Base-by-base conservation (phyloP, 805 yeast species). In the Kregervanrija fluxuum region DNA sequence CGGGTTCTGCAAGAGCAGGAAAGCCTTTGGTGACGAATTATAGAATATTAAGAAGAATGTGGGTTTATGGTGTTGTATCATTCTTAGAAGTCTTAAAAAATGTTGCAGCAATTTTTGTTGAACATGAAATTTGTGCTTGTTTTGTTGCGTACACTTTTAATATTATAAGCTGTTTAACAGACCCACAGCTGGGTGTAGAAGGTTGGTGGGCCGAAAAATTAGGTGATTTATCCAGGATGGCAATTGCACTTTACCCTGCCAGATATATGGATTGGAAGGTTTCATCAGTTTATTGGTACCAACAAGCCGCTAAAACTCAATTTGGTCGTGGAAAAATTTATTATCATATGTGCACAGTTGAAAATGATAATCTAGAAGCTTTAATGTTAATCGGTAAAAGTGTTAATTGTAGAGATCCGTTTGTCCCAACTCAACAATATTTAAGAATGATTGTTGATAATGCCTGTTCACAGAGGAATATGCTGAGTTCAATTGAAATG, bases 41-140 rank as follows among this genome's bases (percentile, higher is more conserved):
- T 60, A 79, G 88, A 60, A 83, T 85, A 37, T 85, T 86, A 33
- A 70, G 91, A 54, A 68, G 93, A 53, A 70, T 85, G 69, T 85
- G 93, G 93, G 90, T 85, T 8, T 85, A 85, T 60, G 95, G 95
- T 22, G 79, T 86, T 11, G 90, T 85, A 12, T 86, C 90, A 14
- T 83, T 85, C 53, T 63, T 84, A 41, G 93, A 84, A 59, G 88
- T 84, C 6, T 65, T 84, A 55, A 84, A 84, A 57, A 84, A 82
- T 59, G 82, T 84, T 40, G 77, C 80, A 48, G 80, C 83, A 14
- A 77, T 83, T 16, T 83, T 82, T 55, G 63, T 63, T 17, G 90
- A 84, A 51, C 90, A 85, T 53, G 90, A 83, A 56, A 82, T 84
- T 12, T 82, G 87, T 56, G 77, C 81, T 46, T 82, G 87, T 49